Conservation (phyloP, 1,284 basidiomycete genomes). For the Cystobasidiaceae sp. region DNA sequence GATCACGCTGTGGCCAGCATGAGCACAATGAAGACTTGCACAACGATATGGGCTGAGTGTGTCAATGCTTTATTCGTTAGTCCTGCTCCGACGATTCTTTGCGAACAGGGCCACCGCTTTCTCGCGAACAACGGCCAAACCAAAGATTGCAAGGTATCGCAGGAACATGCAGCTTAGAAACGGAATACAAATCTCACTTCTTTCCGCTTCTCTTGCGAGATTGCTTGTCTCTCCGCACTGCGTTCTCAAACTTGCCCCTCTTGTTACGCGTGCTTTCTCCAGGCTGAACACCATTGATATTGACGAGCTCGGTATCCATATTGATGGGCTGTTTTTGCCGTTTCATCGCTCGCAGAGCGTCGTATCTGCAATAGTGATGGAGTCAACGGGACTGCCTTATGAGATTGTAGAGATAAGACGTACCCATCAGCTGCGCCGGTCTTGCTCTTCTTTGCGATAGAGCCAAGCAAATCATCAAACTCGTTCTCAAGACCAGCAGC, state of each 20-base stretch:
- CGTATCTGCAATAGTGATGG: slow-evolving; percentile 18
- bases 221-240: slow-evolving; percentile 30
- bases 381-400: no score
- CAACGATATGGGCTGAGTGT: no score
- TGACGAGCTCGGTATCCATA: slow-evolving; percentile 16
- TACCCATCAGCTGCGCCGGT: slow-evolving; percentile 27
- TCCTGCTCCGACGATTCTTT: no score
- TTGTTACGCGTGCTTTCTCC: slow-evolving; percentile 27
- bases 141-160: no score
- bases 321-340: slow-evolving; percentile 2
- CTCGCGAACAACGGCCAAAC: no score
- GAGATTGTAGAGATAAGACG: neutral
- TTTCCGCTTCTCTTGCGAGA: neutral
- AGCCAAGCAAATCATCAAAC: slow-evolving; percentile 48
- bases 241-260: slow-evolving; percentile 38
- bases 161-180: no score
- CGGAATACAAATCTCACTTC: neutral
- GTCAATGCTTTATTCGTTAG: no score
- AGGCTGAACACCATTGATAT: slow-evolving; percentile 19
- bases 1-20: no score
- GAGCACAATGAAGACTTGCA: no score
- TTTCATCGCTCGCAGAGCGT: slow-evolving; percentile 24
- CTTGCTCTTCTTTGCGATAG: slow-evolving; percentile 34
- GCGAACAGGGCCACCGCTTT: no score
- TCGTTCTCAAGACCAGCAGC: slow-evolving; percentile 45